These are phyloP conservation scores for Chaetomium cochliodes DNA, from an alignment of 495 filamentous ascomycete species.

Conservation along the genomic window DNA sequence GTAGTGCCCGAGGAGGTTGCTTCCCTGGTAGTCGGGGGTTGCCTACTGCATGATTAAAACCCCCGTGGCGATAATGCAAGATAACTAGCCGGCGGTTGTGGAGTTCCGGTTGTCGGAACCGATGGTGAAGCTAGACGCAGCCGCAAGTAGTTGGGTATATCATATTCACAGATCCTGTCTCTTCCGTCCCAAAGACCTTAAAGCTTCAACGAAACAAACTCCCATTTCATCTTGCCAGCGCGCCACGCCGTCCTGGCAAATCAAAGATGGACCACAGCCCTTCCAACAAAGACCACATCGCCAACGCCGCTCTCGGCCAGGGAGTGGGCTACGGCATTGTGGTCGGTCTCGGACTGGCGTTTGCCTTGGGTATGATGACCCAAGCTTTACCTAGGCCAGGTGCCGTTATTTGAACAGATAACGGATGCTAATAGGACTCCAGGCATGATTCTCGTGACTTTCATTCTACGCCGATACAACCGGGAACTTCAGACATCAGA, in stretches of 20 bases:
- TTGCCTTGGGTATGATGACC: constrained; percentile 65
- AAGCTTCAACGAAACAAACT: neutral
- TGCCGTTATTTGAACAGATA: no score
- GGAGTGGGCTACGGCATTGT: constrained; percentile 84
- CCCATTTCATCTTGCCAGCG: neutral
- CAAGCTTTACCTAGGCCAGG: neutral
- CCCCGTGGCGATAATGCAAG: constrained; percentile 9
- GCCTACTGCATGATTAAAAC: neutral
- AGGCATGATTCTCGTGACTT: constrained; percentile 64
- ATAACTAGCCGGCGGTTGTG: neutral
- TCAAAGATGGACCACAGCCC: constrained; percentile 25
- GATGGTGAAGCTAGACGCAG: neutral
- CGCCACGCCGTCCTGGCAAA: neutral
- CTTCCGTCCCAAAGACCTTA: neutral
- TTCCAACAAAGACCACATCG: constrained; percentile 25
- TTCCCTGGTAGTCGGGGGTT: neutral
- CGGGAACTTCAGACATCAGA: constrained; percentile 93
- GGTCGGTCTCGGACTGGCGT: constrained; percentile 69
- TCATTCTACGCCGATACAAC: constrained; percentile 81
- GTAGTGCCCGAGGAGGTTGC: neutral
- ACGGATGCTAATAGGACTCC: neutral
- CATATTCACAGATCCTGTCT: neutral
- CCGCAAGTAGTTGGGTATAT: neutral
- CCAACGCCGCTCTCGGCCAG: constrained; percentile 59
- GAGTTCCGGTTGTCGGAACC: neutral